phyloP scores from a whole-genome alignment of 2,329 filamentous ascomycete genomes.

The Beauveria scarabaeidicola region DNA sequence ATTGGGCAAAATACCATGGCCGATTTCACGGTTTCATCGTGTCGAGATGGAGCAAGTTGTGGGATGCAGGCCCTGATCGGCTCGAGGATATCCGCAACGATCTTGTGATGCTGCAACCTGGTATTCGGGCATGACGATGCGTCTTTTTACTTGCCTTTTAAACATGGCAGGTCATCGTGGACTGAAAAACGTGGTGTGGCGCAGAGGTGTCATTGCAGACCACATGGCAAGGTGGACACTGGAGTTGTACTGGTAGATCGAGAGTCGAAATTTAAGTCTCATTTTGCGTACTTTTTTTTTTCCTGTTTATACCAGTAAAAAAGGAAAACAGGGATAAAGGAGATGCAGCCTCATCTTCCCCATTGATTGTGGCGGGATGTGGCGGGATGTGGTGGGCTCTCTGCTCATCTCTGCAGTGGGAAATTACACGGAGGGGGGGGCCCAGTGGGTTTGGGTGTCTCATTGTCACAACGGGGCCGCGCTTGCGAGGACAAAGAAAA shows the following conservation, averaged over 20 bases:
- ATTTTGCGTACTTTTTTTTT: not conserved
- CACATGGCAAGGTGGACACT: slow-evolving; percentile 6
- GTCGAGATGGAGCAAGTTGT: too few species aligned
- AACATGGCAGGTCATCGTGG: not conserved
- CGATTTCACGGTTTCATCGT: too few species aligned
- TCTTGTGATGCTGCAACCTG: not conserved
- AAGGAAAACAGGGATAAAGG: not conserved
- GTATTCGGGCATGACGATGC: not conserved
- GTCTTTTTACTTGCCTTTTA: not conserved
- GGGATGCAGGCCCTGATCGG: too few species aligned
- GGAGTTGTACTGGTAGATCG: not conserved
- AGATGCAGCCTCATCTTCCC: not conserved
- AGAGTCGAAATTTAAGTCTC: not conserved
- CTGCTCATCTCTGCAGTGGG: not conserved
- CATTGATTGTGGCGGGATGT: slow-evolving; percentile 1
- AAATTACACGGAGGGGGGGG: not conserved
- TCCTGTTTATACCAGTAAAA: too few species aligned
- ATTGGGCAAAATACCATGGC: not conserved
- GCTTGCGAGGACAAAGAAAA: not conserved
- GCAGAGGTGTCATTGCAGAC: not conserved
- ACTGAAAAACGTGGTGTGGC: slow-evolving; percentile 6
- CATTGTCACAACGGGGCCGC: not conserved
- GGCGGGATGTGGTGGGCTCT: not conserved
- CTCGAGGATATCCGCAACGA: too few species aligned
- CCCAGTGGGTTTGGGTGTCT: not conserved